Conservation (phyloP, 1,284 basidiomycete genomes). For the Rhizopogon parksii region DNA sequence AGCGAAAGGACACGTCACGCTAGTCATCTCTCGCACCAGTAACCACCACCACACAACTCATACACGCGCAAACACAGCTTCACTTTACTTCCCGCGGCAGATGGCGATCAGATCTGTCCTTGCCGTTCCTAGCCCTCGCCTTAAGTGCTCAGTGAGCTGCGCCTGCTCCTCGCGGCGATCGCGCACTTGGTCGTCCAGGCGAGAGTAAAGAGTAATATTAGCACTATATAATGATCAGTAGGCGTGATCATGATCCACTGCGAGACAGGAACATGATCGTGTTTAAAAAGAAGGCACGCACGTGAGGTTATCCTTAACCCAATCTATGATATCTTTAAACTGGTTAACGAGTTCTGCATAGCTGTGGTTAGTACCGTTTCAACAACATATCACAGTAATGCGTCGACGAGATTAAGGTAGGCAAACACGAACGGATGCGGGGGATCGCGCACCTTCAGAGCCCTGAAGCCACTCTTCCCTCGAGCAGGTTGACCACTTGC, state of each 20-base stretch:
- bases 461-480: slow-evolving; percentile 28
- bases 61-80: background rate
- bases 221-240: slow-evolving; percentile 1
- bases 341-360: background rate
- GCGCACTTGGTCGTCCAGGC: slow-evolving; percentile 1
- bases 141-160: background rate
- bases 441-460: slow-evolving; percentile 21
- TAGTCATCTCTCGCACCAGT: background rate
- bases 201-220: background rate
- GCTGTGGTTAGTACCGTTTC: background rate
- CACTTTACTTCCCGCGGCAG: background rate
- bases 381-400: slow-evolving; percentile 19
- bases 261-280: background rate
- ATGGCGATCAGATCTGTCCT: slow-evolving; percentile 2
- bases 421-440: slow-evolving; percentile 17
- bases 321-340: slow-evolving; percentile 3
- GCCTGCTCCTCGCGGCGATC: slow-evolving; percentile 2
- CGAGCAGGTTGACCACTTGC: slow-evolving; percentile 23
- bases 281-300: slow-evolving; percentile 11
- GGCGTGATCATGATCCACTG: slow-evolving; percentile 1
- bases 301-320: slow-evolving; percentile 27
- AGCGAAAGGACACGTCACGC: background rate
- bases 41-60: background rate
- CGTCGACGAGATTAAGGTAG: slow-evolving; percentile 14
- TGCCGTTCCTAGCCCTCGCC: slow-evolving; percentile 2